Conservation (phyloP, 768 basidiomycete species). For the Rhodotorula kratochvilovae region DNA sequence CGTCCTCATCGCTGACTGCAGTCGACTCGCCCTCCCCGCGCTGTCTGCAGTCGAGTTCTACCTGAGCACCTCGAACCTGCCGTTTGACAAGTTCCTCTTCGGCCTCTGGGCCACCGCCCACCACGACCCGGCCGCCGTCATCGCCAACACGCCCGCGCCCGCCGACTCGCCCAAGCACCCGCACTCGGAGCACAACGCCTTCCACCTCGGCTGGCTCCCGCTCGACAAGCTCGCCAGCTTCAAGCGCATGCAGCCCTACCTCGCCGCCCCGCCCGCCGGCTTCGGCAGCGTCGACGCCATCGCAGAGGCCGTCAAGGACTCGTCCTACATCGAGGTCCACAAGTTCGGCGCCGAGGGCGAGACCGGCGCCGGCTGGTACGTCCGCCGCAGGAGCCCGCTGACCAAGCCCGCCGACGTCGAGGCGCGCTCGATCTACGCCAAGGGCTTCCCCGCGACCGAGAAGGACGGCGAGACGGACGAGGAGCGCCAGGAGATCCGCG, state of each 20-base stretch:
- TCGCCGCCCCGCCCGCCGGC: conserved; percentile 45
- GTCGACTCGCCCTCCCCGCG: not conserved
- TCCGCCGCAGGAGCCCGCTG: conserved; percentile 28
- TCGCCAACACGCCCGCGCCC: conserved; percentile 28
- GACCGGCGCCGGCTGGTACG: conserved; percentile 35
- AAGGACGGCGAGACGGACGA: conserved; percentile 35
- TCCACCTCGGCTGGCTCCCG: conserved; percentile 67
- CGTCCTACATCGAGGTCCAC: conserved; percentile 46
- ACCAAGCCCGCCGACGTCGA: conserved; percentile 53
- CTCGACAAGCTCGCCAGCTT: conserved; percentile 82
- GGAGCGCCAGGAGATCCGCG: conserved; percentile 15
- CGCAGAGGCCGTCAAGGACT: conserved; percentile 58
- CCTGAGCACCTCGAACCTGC: conserved; percentile 93
- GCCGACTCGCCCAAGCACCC: conserved; percentile 20
- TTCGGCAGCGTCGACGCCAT: conserved; percentile 63
- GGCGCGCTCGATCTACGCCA: conserved; percentile 77
- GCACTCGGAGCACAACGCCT: conserved; percentile 27
- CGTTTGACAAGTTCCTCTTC: conserved; percentile 42
- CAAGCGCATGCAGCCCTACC: conserved; percentile 83
- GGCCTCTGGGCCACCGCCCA: conserved; percentile 29
- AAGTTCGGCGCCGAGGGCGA: conserved; percentile 33
- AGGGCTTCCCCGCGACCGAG: conserved; percentile 36
- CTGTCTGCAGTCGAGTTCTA: conserved; percentile 51
- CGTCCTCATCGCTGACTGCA: not conserved
- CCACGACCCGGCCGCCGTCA: conserved; percentile 33